Evolutionary conservation across 768 basidiomycete species (phyloP).

Genomic region (Holtermannia corniformis): DNA sequence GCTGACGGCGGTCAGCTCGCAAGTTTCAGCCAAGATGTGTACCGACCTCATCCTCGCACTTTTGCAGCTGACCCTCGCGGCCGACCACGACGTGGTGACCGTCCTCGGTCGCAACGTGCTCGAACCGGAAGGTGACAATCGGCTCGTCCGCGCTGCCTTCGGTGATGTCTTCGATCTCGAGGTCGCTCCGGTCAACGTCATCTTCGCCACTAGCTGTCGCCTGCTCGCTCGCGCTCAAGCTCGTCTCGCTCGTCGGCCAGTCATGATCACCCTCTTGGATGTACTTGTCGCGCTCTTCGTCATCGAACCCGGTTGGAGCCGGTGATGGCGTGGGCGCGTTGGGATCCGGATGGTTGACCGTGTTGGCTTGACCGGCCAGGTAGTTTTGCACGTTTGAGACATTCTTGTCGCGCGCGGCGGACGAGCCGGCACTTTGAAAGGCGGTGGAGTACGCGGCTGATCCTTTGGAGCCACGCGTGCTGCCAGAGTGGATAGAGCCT

Average conservation of each 20-base stretch:
- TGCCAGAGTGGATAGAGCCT: not conserved
- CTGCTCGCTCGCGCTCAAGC: conserved; percentile 13
- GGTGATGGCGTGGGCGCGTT: conserved; percentile 33
- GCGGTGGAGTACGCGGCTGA: not conserved
- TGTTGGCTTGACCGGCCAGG: conserved; percentile 28
- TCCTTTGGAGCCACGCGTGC: not conserved
- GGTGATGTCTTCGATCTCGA: conserved; percentile 1
- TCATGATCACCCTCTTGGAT: not conserved
- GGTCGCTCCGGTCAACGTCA: conserved; percentile 3
- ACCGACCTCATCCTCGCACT: conserved; percentile 74
- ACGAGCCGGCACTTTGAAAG: not conserved
- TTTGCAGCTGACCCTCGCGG: conserved; percentile 54
- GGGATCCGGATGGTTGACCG: conserved; percentile 30
- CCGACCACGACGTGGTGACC: conserved; percentile 65
- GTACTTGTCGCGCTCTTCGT: not conserved
- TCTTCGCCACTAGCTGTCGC: conserved; percentile 9
- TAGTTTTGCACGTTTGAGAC: conserved; percentile 3
- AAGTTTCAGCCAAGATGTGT: not conserved
- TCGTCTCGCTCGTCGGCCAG: not conserved
- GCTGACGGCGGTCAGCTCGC: conserved; percentile 49
- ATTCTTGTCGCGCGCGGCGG: not conserved
- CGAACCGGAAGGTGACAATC: conserved; percentile 55
- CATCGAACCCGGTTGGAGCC: not conserved
- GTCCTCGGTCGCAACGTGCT: conserved; percentile 55
- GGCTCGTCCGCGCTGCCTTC: conserved; percentile 26